phyloP scores from a whole-genome alignment of 371 early-diverging fungal species.

The Haplosporangium sp. region DNA sequence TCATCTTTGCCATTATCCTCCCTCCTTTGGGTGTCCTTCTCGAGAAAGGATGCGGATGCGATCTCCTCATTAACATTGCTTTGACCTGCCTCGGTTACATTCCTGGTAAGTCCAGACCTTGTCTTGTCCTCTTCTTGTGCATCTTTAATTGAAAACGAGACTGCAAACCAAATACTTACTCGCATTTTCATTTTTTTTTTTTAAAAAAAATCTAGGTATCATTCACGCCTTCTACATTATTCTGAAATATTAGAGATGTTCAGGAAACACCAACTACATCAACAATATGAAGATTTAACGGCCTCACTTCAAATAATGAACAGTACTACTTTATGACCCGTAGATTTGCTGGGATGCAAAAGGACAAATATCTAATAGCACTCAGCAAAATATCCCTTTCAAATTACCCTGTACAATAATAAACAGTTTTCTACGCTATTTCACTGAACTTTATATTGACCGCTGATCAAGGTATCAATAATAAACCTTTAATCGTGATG shows the following conservation, averaged over 20 bases:
- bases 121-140: too few species aligned
- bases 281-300: not conserved
- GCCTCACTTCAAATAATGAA: too few species aligned
- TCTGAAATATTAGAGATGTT: conserved; percentile 36
- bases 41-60: conserved; percentile 73
- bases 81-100: conserved; percentile 86
- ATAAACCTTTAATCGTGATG: too few species aligned
- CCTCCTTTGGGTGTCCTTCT: conserved; percentile 63
- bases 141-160: not conserved
- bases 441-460: too few species aligned
- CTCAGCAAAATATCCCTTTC: not conserved
- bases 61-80: conserved; percentile 83
- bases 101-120: conserved; percentile 69
- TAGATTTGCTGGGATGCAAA: too few species aligned
- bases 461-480: too few species aligned
- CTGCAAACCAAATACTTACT: too few species aligned
- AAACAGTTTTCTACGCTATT: too few species aligned
- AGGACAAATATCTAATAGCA: too few species aligned
- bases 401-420: too few species aligned
- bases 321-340: too few species aligned
- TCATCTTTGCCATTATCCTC: conserved; percentile 60
- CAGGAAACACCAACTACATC: not conserved
- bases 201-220: conserved; percentile 31
- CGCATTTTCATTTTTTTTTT: not conserved
- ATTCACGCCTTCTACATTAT: conserved; percentile 55